phyloP scores from a whole-genome alignment of 2,329 filamentous ascomycete species.

The Escovopsis weberi region DNA sequence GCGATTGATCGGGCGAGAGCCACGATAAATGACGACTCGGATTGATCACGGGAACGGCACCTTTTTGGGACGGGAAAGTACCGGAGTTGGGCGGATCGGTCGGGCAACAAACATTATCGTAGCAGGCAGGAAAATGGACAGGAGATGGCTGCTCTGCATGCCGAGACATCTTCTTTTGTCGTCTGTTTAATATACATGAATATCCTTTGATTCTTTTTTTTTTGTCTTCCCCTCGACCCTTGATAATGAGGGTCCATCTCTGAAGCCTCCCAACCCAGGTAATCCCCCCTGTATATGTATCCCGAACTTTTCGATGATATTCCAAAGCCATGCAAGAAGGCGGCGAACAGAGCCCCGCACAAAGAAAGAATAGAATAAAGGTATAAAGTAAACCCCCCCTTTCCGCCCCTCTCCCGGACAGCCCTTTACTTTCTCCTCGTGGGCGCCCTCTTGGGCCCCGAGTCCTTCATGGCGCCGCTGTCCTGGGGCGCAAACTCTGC shows the following conservation, averaged over 20 bases:
- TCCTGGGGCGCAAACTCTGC: slow-evolving; percentile 31
- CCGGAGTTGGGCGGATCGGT: neutral
- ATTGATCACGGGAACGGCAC: slow-evolving; percentile 22
- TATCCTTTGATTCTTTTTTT: too few relatives aligned
- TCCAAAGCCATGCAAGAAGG: too few relatives aligned
- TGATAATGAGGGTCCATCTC: too few relatives aligned
- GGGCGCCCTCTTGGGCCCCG: slow-evolving; percentile 26
- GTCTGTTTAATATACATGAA: too few relatives aligned
- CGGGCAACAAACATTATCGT: too few relatives aligned
- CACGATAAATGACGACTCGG: slow-evolving; percentile 45
- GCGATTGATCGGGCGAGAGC: slow-evolving; percentile 45
- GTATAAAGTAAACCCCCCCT: neutral
- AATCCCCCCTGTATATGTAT: too few relatives aligned
- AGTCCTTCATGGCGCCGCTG: slow-evolving; percentile 19
- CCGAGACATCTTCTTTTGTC: neutral
- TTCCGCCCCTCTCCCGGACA: neutral
- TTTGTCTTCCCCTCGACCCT: too few relatives aligned
- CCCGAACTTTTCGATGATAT: too few relatives aligned
- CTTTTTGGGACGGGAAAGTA: neutral
- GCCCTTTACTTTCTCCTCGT: slow-evolving; percentile 31
- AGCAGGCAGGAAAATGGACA: slow-evolving; percentile 5
- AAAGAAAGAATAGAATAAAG: too few relatives aligned
- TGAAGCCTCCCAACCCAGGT: too few relatives aligned
- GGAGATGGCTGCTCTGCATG: neutral
- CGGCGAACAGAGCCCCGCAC: too few relatives aligned